Evolutionary conservation across 106 monocot species (phyloP).

Genomic region (Dioscorea dumetorum): DNA sequence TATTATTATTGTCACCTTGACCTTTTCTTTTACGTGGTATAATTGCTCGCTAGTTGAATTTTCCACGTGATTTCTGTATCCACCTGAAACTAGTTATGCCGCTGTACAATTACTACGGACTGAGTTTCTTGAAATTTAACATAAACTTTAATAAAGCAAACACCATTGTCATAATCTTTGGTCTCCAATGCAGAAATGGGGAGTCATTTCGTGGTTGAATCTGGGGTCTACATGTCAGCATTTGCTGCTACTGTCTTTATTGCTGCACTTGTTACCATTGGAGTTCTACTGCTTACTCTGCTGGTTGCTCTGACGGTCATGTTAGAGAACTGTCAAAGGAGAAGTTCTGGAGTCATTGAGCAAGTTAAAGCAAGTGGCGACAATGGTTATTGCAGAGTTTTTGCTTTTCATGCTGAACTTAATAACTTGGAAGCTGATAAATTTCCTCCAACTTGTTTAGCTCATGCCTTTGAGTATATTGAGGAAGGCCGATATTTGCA

Average conservation of each 20-base stretch:
- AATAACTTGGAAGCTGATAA: constrained; percentile 21
- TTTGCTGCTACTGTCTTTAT: constrained; percentile 38
- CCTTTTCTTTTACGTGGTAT: no score
- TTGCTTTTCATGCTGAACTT: constrained; percentile 34
- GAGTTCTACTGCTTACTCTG: constrained; percentile 23
- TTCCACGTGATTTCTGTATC: no score
- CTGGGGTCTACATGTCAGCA: constrained; percentile 39
- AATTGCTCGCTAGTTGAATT: no score
- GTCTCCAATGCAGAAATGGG: constrained; percentile 19
- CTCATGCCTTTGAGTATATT: constrained; percentile 1
- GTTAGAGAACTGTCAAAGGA: constrained; percentile 32
- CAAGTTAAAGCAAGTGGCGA: constrained; percentile 6
- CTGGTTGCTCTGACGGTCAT: constrained; percentile 33
- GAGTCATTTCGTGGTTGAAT: constrained; percentile 29
- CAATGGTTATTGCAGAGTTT: constrained; percentile 18
- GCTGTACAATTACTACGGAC: no score
- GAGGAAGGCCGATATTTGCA: constrained; percentile 5
- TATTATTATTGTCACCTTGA: no score
- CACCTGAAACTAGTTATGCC: no score
- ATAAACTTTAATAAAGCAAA: no score
- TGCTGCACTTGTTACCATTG: constrained; percentile 24
- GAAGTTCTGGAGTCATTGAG: constrained; percentile 15
- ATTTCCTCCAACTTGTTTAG: constrained; percentile 20
- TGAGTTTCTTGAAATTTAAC: no score
- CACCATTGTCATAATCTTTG: no score